Evolutionary conservation across 805 yeast species (phyloP).

Genomic region (Pichia insulana): DNA sequence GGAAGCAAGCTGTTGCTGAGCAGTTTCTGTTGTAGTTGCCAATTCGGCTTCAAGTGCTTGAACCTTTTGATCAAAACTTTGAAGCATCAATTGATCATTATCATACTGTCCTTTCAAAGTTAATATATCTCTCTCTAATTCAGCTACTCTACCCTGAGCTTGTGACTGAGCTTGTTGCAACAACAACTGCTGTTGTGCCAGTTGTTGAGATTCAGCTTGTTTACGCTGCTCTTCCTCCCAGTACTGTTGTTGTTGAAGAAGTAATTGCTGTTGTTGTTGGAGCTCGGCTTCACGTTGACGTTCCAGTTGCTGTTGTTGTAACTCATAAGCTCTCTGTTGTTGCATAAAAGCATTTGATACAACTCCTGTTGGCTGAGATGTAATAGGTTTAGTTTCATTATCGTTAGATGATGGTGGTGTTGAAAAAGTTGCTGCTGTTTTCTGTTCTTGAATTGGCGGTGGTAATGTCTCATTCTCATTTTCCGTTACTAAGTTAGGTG

Average conservation of each 20-base stretch:
- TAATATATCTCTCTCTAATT: constrained; percentile 71
- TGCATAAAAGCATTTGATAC: constrained; percentile 31
- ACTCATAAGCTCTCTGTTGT: constrained; percentile 46
- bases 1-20: constrained; percentile 63
- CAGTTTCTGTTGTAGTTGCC: constrained; percentile 47
- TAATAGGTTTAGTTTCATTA: constrained; percentile 25
- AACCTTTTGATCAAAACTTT: constrained; percentile 82
- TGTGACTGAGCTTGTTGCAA: constrained; percentile 65
- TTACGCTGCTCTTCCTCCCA: constrained; percentile 68
- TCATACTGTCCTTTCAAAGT: constrained; percentile 75
- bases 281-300: constrained; percentile 58
- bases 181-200: constrained; percentile 60
- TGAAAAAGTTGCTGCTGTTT: constrained; percentile 13
- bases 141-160: constrained; percentile 70
- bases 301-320: constrained; percentile 52
- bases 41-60: constrained; percentile 73
- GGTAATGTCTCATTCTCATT: constrained; percentile 38
- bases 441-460: constrained; percentile 23
- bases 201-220: constrained; percentile 59
- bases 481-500: constrained; percentile 48
- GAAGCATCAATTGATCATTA: constrained; percentile 72
- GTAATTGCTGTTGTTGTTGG: constrained; percentile 58
- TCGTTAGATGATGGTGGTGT: constrained; percentile 28
- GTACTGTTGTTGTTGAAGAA: constrained; percentile 60
- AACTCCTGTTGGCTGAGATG: constrained; percentile 47